phyloP scores from a whole-genome alignment of 768 basidiomycete species.

The Coprinopsis strossmayeri region DNA sequence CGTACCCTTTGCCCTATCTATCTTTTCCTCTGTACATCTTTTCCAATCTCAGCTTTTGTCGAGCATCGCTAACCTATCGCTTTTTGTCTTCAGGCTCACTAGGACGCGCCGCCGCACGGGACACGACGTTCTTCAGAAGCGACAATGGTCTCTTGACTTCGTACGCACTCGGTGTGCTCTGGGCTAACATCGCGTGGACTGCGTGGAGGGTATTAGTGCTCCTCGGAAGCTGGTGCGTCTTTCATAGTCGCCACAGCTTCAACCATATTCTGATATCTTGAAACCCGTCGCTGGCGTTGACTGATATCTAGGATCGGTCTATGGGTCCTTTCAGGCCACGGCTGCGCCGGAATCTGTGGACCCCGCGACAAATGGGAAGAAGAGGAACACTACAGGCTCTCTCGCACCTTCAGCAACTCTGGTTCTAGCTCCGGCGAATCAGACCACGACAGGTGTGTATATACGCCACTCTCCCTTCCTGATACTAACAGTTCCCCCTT shows the following conservation, averaged over 20 bases:
- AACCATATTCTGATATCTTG: too few relatives aligned
- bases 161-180: conserved; percentile 75
- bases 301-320: conserved; percentile 76
- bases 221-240: conserved; percentile 60
- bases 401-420: conserved; percentile 28
- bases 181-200: conserved; percentile 78
- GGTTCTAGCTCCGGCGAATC: background rate
- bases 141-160: conserved; percentile 59
- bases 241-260: too few relatives aligned
- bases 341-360: conserved; percentile 78
- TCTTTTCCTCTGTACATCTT: too few relatives aligned
- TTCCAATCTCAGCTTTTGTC: too few relatives aligned
- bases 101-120: conserved; percentile 46
- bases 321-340: conserved; percentile 72
- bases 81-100: background rate
- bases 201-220: conserved; percentile 70
- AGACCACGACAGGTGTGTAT: conserved; percentile 27
- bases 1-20: too few relatives aligned
- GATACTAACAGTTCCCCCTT: too few relatives aligned
- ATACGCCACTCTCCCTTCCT: too few relatives aligned
- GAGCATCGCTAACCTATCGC: background rate
- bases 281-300: too few relatives aligned
- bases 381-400: conserved; percentile 52
- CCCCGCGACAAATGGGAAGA: conserved; percentile 84
- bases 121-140: conserved; percentile 67